These are phyloP conservation scores for Melampsora larici-populina DNA, from an alignment of 1,284 basidiomycete genomes.

Conservation along the genomic window DNA sequence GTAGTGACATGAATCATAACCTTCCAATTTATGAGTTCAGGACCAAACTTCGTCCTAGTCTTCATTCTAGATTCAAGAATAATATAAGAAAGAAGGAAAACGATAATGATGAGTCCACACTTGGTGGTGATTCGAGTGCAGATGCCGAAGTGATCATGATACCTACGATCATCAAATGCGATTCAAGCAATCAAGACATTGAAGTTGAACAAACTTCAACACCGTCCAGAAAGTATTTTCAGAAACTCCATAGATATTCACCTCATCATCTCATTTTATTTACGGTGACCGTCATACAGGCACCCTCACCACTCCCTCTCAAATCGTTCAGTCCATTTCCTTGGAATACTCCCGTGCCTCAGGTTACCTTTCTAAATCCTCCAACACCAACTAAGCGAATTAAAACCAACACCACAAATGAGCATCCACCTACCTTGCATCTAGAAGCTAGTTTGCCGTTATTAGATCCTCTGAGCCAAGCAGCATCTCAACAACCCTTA, in stretches of 20 bases:
- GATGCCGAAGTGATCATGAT: constrained; percentile 34
- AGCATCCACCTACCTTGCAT: not conserved
- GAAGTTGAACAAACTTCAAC: too few species aligned
- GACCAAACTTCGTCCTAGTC: too few species aligned
- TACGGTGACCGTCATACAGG: constrained; percentile 23
- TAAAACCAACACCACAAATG: not conserved
- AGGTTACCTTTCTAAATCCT: not conserved
- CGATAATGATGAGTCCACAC: not conserved
- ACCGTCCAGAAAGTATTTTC: not conserved
- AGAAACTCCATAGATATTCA: not conserved
- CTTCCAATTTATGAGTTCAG: not conserved
- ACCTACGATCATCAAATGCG: constrained; percentile 6
- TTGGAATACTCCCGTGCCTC: not conserved
- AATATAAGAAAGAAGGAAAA: too few species aligned
- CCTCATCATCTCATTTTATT: constrained; percentile 16
- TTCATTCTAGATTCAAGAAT: not conserved
- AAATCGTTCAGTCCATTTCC: not conserved
- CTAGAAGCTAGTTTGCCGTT: not conserved
- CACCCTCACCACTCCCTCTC: not conserved
- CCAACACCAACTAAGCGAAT: not conserved
- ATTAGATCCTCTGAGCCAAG: not conserved
- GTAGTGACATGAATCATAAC: not conserved
- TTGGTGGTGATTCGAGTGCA: not conserved
- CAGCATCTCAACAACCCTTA: not conserved
- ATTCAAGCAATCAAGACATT: not conserved